These are phyloP conservation scores for Phialocephala subalpina DNA, from an alignment of 2,329 filamentous ascomycete genomes.

Conservation along the genomic window DNA sequence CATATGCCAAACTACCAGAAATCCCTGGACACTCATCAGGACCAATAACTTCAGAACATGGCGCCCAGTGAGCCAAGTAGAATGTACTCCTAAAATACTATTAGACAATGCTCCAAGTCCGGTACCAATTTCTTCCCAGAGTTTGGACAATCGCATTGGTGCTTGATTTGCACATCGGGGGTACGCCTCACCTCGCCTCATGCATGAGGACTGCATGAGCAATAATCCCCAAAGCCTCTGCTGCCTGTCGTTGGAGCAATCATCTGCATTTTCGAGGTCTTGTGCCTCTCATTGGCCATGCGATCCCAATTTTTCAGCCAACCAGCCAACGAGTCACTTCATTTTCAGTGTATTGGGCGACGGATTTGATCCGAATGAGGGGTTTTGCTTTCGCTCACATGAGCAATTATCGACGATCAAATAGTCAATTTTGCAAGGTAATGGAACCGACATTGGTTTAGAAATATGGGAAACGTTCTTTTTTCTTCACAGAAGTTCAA, in stretches of 20 bases:
- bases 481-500: not conserved
- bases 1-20: no score
- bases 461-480: not conserved
- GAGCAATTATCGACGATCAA: not conserved
- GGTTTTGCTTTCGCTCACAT: conserved; percentile 17
- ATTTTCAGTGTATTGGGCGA: conserved; percentile 3
- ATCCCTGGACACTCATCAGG: no score
- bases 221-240: conserved; percentile 10
- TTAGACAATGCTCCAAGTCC: no score
- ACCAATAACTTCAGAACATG: no score
- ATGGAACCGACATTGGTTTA: not conserved
- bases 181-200: not conserved
- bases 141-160: not conserved
- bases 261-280: conserved; percentile 1
- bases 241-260: conserved; percentile 13
- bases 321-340: conserved; percentile 21
- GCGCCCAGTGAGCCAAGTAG: no score
- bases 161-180: not conserved
- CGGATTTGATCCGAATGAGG: conserved; percentile 25
- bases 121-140: no score
- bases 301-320: conserved; percentile 23
- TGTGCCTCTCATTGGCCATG: conserved; percentile 16
- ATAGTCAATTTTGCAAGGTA: not conserved
- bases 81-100: no score
- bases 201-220: conserved; percentile 5